These are phyloP conservation scores for Populus alba DNA, from an alignment of 345 rosid species.

Conservation along the genomic window DNA sequence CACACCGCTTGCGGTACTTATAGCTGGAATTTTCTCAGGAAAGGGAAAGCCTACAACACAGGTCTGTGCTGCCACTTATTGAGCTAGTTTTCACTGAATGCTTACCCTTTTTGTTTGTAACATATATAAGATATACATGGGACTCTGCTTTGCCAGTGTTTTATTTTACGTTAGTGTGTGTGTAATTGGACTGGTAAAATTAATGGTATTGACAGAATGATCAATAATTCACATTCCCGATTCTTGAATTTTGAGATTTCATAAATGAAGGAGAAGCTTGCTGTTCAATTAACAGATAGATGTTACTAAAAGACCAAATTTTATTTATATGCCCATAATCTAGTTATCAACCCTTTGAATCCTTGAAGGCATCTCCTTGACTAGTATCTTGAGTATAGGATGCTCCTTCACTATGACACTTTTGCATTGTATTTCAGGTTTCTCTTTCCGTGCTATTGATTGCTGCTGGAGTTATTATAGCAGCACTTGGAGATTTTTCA, in stretches of 20 bases:
- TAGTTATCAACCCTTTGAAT: not conserved
- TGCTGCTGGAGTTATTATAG: constrained; percentile 84
- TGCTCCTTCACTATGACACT: not conserved
- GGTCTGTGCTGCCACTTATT: constrained; percentile 36
- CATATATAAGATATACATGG: not conserved
- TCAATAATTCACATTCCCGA: not conserved
- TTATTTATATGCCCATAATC: not conserved
- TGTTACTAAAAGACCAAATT: not conserved
- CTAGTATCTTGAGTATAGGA: not conserved
- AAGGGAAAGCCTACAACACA: constrained; percentile 77
- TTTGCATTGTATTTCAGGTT: constrained; percentile 55
- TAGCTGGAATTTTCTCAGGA: constrained; percentile 67
- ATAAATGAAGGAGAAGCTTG: not conserved
- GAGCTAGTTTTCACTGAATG: not conserved
- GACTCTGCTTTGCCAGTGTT: not conserved
- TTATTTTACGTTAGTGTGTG: not conserved
- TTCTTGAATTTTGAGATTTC: not conserved
- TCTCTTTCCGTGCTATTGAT: constrained; percentile 74
- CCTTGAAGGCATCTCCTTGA: not conserved
- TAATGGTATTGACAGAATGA: not conserved
- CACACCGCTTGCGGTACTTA: constrained; percentile 83
- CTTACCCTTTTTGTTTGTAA: not conserved
- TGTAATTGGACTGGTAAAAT: not conserved
- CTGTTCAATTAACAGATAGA: not conserved
- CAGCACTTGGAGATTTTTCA: constrained; percentile 93